Conservation (phyloP, 1,284 basidiomycete genomes). For the Termitomyces sp. region DNA sequence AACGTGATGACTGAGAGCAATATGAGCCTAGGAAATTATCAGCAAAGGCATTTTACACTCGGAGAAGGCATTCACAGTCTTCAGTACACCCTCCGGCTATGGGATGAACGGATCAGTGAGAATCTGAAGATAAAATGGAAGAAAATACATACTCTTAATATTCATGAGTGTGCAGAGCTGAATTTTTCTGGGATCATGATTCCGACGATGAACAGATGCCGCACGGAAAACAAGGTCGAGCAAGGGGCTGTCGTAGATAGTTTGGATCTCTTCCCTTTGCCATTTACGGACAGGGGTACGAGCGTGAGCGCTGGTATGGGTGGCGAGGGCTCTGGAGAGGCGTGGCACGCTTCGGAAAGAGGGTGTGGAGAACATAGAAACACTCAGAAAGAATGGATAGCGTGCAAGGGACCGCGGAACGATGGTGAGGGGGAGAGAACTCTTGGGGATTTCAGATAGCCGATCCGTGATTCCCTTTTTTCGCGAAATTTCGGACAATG, state of each 20-base stretch:
- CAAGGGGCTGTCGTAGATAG: constrained; percentile 75
- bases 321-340: constrained; percentile 51
- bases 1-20: constrained; percentile 93
- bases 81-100: constrained; percentile 92
- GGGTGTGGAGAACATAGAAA: constrained; percentile 25
- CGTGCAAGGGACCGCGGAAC: constrained; percentile 1
- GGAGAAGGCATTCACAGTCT: constrained; percentile 64
- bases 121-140: constrained; percentile 20
- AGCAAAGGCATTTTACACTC: neutral
- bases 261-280: constrained; percentile 68
- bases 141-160: constrained; percentile 83
- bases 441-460: constrained; percentile 9
- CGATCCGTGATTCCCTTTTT: constrained; percentile 1
- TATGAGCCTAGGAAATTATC: constrained; percentile 67
- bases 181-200: constrained; percentile 86
- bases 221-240: constrained; percentile 86
- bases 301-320: constrained; percentile 40
- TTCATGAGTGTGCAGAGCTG: constrained; percentile 99
- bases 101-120: constrained; percentile 14
- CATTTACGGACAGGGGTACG: constrained; percentile 45
- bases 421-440: constrained; percentile 12
- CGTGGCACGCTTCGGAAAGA: constrained; percentile 15
- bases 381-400: neutral
- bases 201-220: constrained; percentile 77
- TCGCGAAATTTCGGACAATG: neutral